A percentile compares a stretch with the other conserved stretches of the same genome.
Conservation (phyloP, 495 filamentous ascomycete species). For the Talaromyces stipitatus region DNA sequence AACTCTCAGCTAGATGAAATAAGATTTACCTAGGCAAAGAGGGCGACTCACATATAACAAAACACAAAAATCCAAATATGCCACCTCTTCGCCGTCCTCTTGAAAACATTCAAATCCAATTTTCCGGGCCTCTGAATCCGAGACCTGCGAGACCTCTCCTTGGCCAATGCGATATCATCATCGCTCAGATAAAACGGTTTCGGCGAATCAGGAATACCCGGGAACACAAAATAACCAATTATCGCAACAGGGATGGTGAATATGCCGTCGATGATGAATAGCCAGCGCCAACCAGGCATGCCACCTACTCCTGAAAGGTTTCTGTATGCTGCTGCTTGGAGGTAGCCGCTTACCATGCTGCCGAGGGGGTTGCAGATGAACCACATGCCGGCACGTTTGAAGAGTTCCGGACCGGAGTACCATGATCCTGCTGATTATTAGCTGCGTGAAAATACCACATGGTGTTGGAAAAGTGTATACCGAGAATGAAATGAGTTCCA, state of each 20-base stretch:
- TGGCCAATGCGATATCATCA: constrained; percentile 28
- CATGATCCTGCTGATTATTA: constrained; percentile 21
- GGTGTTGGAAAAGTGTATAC: not conserved
- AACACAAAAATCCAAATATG: constrained; percentile 41
- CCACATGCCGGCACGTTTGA: constrained; percentile 28
- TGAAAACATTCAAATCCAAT: constrained; percentile 31
- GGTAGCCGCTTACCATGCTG: constrained; percentile 31
- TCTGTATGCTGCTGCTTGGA: constrained; percentile 40
- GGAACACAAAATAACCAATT: constrained; percentile 36
- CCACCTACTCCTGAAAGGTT: constrained; percentile 35
- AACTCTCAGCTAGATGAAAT: not conserved
- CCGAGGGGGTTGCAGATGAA: constrained; percentile 28
- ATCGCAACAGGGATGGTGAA: constrained; percentile 43
- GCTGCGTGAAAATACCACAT: not conserved
- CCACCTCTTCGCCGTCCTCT: constrained; percentile 33
- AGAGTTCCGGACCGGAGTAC: constrained; percentile 32
- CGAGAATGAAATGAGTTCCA: constrained; percentile 32
- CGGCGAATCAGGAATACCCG: constrained; percentile 39
- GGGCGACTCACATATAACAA: constrained; percentile 30
- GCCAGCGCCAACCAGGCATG: constrained; percentile 42
- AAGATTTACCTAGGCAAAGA: too few relatives aligned
- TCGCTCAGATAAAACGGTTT: constrained; percentile 32
- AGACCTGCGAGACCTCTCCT: constrained; percentile 19
- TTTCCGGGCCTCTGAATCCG: constrained; percentile 28
- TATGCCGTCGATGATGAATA: constrained; percentile 43